Evolutionary conservation across 495 filamentous ascomycete genomes (phyloP).

Genomic region (Saxophila tyrrhenica): DNA sequence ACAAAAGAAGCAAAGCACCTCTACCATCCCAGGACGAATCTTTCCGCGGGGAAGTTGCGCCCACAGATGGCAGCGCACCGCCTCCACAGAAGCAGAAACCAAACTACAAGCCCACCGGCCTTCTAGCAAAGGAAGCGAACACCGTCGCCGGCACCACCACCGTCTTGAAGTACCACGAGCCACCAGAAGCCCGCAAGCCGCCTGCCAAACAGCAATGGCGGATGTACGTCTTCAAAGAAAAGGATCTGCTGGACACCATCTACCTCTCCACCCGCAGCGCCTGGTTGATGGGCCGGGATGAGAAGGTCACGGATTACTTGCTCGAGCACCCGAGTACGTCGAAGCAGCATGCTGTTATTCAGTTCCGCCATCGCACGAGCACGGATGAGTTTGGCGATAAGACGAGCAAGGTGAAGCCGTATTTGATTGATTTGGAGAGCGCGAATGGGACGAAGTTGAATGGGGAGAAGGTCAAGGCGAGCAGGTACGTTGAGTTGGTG

Average conservation of each 20-base stretch:
- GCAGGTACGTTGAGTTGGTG: conserved; percentile 73
- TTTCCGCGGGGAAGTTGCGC: conserved; percentile 20
- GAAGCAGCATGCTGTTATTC: conserved; percentile 89
- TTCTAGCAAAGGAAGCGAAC: conserved; percentile 81
- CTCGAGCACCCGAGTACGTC: conserved; percentile 86
- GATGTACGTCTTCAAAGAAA: conserved; percentile 84
- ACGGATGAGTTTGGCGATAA: conserved; percentile 77
- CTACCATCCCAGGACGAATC: conserved; percentile 29
- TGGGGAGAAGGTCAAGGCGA: conserved; percentile 55
- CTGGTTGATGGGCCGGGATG: conserved; percentile 81
- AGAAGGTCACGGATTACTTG: conserved; percentile 65
- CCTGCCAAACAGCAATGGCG: conserved; percentile 69
- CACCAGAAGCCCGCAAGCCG: conserved; percentile 81
- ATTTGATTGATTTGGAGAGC: conserved; percentile 87
- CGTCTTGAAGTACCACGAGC: conserved; percentile 91
- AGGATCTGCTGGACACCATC: conserved; percentile 67
- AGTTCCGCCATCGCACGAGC: conserved; percentile 78
- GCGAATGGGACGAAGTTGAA: conserved; percentile 85
- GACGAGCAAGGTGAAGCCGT: conserved; percentile 71
- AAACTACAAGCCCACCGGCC: conserved; percentile 70
- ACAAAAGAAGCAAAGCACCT: conserved; percentile 20
- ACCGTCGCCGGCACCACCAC: conserved; percentile 56
- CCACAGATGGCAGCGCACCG: conserved; percentile 17
- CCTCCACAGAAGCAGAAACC: conserved; percentile 66
- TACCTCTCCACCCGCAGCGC: conserved; percentile 64